A percentile compares a stretch with the other conserved stretches of the same genome.
Evolutionary conservation across 768 basidiomycete species (phyloP).

Genomic region (Sistotremastrum suecicum): DNA sequence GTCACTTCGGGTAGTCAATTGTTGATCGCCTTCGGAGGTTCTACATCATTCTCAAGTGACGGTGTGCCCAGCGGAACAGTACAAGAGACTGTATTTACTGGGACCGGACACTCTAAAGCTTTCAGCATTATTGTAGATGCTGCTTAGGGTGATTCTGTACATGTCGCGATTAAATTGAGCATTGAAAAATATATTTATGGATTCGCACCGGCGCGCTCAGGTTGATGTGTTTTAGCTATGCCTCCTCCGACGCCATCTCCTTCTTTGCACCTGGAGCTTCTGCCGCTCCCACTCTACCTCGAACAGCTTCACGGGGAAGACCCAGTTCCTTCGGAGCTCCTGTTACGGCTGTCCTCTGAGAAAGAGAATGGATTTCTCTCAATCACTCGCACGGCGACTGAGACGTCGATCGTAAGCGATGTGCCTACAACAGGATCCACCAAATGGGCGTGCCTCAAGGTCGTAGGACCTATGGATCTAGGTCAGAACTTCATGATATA

Average conservation of each 20-base stretch:
- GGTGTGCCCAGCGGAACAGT: conserved; percentile 36
- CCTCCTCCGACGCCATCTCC: conserved; percentile 32
- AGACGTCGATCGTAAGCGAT: conserved; percentile 42
- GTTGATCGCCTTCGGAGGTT: conserved; percentile 35
- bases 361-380: conserved; percentile 29
- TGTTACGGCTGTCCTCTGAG: conserved; percentile 17
- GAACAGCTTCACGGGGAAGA: conserved; percentile 24
- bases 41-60: conserved; percentile 36
- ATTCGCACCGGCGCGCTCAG: background rate
- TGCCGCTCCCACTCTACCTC: conserved; percentile 30
- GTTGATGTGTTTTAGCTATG: conserved; percentile 11
- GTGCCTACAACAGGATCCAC: conserved; percentile 24
- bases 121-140: conserved; percentile 16
- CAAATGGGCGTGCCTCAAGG: conserved; percentile 45
- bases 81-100: conserved; percentile 20
- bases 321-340: conserved; percentile 17
- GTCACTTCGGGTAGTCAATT: conserved; percentile 31
- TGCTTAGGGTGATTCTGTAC: background rate
- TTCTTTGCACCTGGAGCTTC: conserved; percentile 33
- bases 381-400: conserved; percentile 44
- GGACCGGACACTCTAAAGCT: conserved; percentile 12
- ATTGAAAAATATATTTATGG: background rate
- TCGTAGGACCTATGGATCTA: conserved; percentile 55
- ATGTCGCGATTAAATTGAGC: background rate
- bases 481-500: conserved; percentile 18